Percentiles rank a stretch among this genome's conserved stretches.
Evolutionary conservation across 208 protist genomes (phyloP).

Genomic region (Acanthamoeba triangularis): DNA sequence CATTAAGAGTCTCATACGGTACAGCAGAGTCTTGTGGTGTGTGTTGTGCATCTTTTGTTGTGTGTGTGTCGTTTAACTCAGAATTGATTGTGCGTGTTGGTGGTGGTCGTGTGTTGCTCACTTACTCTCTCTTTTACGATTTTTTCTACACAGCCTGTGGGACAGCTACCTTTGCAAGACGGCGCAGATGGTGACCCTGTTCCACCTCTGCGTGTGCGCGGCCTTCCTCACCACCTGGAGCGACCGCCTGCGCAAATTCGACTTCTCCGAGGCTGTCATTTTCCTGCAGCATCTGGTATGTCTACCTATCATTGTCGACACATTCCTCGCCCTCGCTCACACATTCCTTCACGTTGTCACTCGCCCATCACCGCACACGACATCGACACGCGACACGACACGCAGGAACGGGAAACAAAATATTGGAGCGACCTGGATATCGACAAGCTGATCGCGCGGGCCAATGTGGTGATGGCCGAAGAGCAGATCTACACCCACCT

Average conservation of each 20-base stretch:
- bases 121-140: no score
- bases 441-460: neutral
- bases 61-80: no score
- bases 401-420: neutral
- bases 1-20: neutral
- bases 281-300: neutral
- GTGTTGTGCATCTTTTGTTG: no score
- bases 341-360: no score
- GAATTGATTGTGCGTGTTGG: no score
- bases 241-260: neutral
- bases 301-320: no score
- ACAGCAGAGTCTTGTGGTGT: no score
- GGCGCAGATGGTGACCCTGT: neutral
- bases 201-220: neutral
- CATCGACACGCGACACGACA: no score
- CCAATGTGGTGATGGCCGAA: neutral
- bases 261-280: constrained; percentile 7
- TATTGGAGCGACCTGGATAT: neutral
- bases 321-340: no score
- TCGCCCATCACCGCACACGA: no score
- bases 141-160: neutral
- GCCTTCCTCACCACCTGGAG: neutral
- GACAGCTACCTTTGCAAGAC: constrained; percentile 6
- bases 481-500: constrained; percentile 9
- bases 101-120: no score